Base-by-base conservation (phyloP, 148 eudicot genomes). In the Heliosperma pusillum region DNA sequence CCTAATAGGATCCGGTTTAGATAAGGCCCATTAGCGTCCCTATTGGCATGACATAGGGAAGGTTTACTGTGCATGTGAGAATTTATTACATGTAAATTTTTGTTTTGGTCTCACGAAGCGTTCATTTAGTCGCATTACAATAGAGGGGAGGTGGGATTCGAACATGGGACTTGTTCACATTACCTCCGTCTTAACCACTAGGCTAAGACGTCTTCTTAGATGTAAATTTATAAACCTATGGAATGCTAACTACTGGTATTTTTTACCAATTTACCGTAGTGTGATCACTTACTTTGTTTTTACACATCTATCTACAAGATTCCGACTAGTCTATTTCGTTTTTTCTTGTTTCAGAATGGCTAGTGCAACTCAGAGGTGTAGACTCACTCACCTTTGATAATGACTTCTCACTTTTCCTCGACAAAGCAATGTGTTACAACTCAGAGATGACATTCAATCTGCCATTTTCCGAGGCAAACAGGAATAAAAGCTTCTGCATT, bases 271-370 rank as follows among this genome's bases (percentile, higher is more conserved):
- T n/a, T 21, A 21, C 27, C 27, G 2, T 59, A 59, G 63, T 21
- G 26, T 19, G 16, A 53, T 52, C 19, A n/a, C 62, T 65, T 27
- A 12, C 25, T 13, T 62, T 16, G 44, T 45, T 63, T 2, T 12
- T 15, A 0, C 47, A 10, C 59, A 4, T 58, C 20, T 67, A 4
- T 58, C 20, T 50, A 33, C 36, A 21, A 17, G 40, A 3, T 66
- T 15, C 50, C 60, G 20, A 79, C 11, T 44, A 6, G 65, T 55
- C 26, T 72, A 69, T 70, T 20, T 25, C 66, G n/a, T 12, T 36
- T 71, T 21, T 1, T 58, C 27, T 10, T 68, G 29, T 73, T 76
- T 2, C 91, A 91, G 93, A 76, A 50, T 91, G 93, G 90, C 81
- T 90, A 2, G 80, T 82, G 29, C 76, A 71, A 55, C 88, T 90